A percentile compares a stretch with the other conserved stretches of the same genome.
phyloP scores from a whole-genome alignment of 192 early-diverging fungal species.

The Coemansia sp. region DNA sequence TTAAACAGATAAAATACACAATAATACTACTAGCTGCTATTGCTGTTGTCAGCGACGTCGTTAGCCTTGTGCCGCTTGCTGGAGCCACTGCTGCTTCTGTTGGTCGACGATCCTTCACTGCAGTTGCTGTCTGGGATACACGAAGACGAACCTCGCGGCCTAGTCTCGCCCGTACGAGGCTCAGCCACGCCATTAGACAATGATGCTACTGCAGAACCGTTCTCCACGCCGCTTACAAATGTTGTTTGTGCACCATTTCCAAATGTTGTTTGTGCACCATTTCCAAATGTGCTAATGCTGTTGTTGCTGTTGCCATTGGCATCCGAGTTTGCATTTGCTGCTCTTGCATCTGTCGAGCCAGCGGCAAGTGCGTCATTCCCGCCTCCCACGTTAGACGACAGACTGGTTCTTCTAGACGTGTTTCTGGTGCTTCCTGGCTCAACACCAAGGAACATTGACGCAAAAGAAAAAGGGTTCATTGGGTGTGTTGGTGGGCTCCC shows the following conservation, averaged over 20 bases:
- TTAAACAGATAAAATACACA: background rate
- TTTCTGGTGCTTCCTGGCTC: constrained; percentile 30
- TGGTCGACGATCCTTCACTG: background rate
- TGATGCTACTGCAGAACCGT: background rate
- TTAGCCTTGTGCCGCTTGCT: constrained; percentile 29
- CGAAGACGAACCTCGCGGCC: constrained; percentile 14
- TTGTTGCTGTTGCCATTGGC: background rate
- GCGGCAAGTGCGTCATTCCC: background rate
- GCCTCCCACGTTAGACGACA: constrained; percentile 10
- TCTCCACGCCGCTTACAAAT: background rate
- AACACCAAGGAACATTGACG: constrained; percentile 24
- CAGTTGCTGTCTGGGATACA: background rate
- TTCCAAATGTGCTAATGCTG: background rate
- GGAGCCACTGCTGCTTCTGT: background rate
- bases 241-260: background rate
- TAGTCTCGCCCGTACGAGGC: constrained; percentile 23
- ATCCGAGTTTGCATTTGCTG: background rate
- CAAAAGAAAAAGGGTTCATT: constrained; percentile 30
- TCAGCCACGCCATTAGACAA: background rate
- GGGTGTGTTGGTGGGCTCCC: background rate
- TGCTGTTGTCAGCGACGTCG: background rate
- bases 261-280: background rate
- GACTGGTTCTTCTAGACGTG: constrained; percentile 20
- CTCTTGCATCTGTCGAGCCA: background rate
- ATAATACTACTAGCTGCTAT: background rate